Conservation (phyloP, 1,284 basidiomycete genomes). For the Leccinum cinnamomeum region DNA sequence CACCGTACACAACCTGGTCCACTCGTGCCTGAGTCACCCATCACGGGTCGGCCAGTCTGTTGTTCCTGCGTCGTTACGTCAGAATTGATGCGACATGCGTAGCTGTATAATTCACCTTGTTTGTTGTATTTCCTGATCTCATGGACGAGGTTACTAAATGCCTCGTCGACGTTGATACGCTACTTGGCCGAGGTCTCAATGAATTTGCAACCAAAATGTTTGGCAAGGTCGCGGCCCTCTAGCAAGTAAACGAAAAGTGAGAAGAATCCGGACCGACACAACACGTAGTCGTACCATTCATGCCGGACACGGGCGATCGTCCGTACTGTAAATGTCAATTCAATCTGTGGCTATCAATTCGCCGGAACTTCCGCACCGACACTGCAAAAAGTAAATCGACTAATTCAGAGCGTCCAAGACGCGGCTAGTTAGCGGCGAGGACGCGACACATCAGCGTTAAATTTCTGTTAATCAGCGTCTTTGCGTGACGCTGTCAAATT, state of each 20-base stretch:
- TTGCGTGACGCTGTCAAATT: too few relatives aligned
- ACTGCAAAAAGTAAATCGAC: too few relatives aligned
- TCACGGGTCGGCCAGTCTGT: constrained; percentile 43
- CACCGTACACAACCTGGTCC: constrained; percentile 37
- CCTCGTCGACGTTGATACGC: constrained; percentile 97
- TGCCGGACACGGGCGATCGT: constrained; percentile 44
- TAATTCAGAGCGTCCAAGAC: too few relatives aligned
- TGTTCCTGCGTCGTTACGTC: constrained; percentile 39
- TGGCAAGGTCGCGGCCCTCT: constrained; percentile 98
- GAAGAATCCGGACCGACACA: neutral
- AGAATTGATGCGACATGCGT: constrained; percentile 3
- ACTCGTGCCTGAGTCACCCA: constrained; percentile 31
- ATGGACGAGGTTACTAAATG: constrained; percentile 95
- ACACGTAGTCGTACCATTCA: constrained; percentile 69
- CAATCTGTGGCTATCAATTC: too few relatives aligned
- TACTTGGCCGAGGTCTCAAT: constrained; percentile 99
- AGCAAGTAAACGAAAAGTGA: constrained; percentile 11
- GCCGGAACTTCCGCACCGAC: too few relatives aligned
- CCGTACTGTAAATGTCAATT: too few relatives aligned
- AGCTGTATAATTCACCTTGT: constrained; percentile 58
- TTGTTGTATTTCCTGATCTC: constrained; percentile 98
- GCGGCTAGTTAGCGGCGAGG: too few relatives aligned
- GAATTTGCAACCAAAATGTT: constrained; percentile 95
- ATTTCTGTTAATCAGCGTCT: too few relatives aligned
- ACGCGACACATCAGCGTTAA: too few relatives aligned